Evolutionary conservation across 2,329 filamentous ascomycete species (phyloP), one percentile per base, ranked within the genome.

Genomic region (Xylaria sp.): DNA sequence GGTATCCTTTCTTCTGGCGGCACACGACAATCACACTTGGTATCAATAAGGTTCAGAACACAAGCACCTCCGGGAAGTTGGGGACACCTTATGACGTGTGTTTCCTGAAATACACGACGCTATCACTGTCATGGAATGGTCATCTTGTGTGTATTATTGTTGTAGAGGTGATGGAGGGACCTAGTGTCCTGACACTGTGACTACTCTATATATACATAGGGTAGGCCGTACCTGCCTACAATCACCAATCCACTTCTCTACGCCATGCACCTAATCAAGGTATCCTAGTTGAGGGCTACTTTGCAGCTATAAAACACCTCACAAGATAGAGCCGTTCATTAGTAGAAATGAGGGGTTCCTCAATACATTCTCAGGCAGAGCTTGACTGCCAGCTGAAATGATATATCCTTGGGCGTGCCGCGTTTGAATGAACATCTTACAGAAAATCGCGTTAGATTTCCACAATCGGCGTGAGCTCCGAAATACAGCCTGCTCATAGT

Each of bases 51-150:
- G 27, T 51, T 16, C n/a, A 18, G 25, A 18, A 40, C 21, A 10
- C 37, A 47, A 16, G n/a, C 21, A 44, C 13, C 29, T 44, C 25
- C 13, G 29, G n/a, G 27, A 35, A 25, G 4, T 10, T 1, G 53
- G 35, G 51, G 29, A 25, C 35, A 48, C 54, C 54, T 21, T 59
- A 69, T 71, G 69, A 69, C 63, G 63, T 40, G 66, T 13, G 37
- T 50, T 51, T 48, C 32, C 27, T 18, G 4, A 12, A 13, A 47
- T 51, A 25, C 53, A 50, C 47, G 16, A 37, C 54, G 48, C 57
- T 61, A 64, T 67, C 63, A 10, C 32, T 10, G n/a, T n/a, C n/a
- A n/a, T n/a, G n/a, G n/a, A n/a, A n/a, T n/a, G n/a, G n/a, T n/a
- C n/a, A n/a, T n/a, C n/a, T n/a, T n/a, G 51, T 50, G 44, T 21